phyloP scores from a whole-genome alignment of 176 grass and related monocot genomes.

The Triticum timopheevii region DNA sequence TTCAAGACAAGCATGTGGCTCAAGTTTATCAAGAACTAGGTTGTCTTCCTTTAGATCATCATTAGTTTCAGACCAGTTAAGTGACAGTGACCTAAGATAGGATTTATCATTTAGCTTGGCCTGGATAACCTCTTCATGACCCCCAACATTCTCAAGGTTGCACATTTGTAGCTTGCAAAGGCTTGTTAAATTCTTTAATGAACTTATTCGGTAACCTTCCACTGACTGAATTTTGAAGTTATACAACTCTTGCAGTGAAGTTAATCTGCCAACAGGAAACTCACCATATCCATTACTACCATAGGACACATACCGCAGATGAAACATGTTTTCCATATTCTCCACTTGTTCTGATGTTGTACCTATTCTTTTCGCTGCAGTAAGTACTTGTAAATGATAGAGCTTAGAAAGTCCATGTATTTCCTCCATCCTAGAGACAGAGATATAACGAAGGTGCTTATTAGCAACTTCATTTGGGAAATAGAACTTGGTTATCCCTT shows the following conservation, averaged over 20 bases:
- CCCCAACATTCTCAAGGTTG: slow-evolving; percentile 13
- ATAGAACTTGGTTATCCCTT: background rate
- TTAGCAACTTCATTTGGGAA: slow-evolving; percentile 19
- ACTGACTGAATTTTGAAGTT: background rate
- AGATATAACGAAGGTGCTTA: slow-evolving; percentile 45
- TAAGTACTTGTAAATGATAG: slow-evolving; percentile 37
- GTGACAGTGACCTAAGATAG: slow-evolving; percentile 3
- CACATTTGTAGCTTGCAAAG: slow-evolving; percentile 4
- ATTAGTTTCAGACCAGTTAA: slow-evolving; percentile 4
- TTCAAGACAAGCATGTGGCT: background rate
- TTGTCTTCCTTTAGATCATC: background rate
- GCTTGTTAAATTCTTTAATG: background rate
- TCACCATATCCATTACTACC: background rate
- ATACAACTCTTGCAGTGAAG: slow-evolving; percentile 31
- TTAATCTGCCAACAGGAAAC: slow-evolving; percentile 11
- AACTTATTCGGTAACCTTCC: slow-evolving; percentile 20
- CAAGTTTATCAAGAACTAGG: slow-evolving; percentile 8
- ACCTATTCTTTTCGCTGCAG: background rate
- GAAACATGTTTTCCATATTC: background rate
- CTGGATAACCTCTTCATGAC: background rate
- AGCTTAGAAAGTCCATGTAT: slow-evolving; percentile 31
- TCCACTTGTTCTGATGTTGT: background rate
- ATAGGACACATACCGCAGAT: slow-evolving; percentile 16
- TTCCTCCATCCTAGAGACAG: background rate
- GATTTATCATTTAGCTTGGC: slow-evolving; percentile 29